These are phyloP conservation scores for Byssochlamys sp. DNA, from an alignment of 2,329 filamentous ascomycete genomes.

Conservation along the genomic window DNA sequence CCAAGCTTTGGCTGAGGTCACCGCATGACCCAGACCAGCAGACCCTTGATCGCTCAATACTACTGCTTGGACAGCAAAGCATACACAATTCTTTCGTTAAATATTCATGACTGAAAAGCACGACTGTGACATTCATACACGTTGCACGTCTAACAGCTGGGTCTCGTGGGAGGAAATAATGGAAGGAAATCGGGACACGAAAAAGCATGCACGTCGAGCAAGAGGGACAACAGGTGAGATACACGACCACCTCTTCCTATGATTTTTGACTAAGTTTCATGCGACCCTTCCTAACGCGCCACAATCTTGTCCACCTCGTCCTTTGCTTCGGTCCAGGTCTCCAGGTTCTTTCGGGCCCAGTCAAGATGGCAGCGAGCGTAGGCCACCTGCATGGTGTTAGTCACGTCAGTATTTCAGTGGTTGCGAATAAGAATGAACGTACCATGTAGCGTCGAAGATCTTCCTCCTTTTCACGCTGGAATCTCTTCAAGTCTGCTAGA, in stretches of 20 bases:
- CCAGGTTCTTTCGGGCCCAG: slow-evolving; percentile 84
- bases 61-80: background rate
- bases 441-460: slow-evolving; percentile 94
- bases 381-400: slow-evolving; percentile 53
- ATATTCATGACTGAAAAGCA: background rate
- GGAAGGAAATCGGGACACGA: background rate
- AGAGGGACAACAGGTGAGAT: background rate
- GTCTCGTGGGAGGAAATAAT: background rate
- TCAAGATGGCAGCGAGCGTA: slow-evolving; percentile 89
- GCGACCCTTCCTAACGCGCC: slow-evolving; percentile 18
- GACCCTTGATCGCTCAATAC: background rate
- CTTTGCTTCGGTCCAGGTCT: slow-evolving; percentile 85
- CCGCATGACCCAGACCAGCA: background rate
- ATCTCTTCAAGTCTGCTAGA: slow-evolving; percentile 78
- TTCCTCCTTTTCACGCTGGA: slow-evolving; percentile 91
- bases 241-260: background rate
- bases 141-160: background rate
- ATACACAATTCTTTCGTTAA: background rate
- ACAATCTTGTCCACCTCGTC: slow-evolving; percentile 80
- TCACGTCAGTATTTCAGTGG: background rate
- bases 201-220: background rate
- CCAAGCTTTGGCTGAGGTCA: too few relatives aligned
- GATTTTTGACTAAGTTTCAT: background rate
- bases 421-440: slow-evolving; percentile 29
- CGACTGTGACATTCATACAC: background rate